Evolutionary conservation across 768 basidiomycete genomes (phyloP).

Genomic region (Ramaria sp.): DNA sequence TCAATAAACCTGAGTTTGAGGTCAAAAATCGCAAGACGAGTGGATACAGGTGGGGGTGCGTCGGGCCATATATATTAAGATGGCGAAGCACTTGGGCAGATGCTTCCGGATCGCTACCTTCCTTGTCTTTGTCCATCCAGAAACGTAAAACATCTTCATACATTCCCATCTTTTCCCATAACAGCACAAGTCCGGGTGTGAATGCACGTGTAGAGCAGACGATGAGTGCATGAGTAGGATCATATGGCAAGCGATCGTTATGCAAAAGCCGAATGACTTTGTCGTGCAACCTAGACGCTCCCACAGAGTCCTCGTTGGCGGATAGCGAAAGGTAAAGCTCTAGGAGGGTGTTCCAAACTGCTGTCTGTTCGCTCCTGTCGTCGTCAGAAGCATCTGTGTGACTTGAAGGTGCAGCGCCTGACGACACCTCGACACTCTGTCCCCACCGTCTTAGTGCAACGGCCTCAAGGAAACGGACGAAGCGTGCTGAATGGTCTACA

Average conservation of each 20-base stretch:
- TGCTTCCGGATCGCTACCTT: slow-evolving; percentile 28
- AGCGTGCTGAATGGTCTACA: slow-evolving; percentile 76
- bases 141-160: slow-evolving; percentile 90
- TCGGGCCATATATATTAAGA: slow-evolving; percentile 63
- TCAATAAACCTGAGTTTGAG: slow-evolving; percentile 61
- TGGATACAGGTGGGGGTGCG: slow-evolving; percentile 69
- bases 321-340: slow-evolving; percentile 78
- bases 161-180: slow-evolving; percentile 95
- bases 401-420: slow-evolving; percentile 7
- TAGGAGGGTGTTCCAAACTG: slow-evolving; percentile 92
- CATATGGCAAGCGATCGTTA: slow-evolving; percentile 56
- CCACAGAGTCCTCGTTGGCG: slow-evolving; percentile 8
- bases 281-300: slow-evolving; percentile 26
- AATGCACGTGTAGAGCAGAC: slow-evolving; percentile 81
- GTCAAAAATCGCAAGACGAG: slow-evolving; percentile 87
- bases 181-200: slow-evolving; percentile 72
- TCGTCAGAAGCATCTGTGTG: slow-evolving; percentile 24
- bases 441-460: slow-evolving; percentile 75
- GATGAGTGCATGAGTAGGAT: slow-evolving; percentile 87
- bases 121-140: slow-evolving; percentile 68
- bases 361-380: slow-evolving; percentile 61
- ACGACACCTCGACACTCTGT: slow-evolving; percentile 42
- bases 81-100: slow-evolving; percentile 57
- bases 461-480: slow-evolving; percentile 80
- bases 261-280: slow-evolving; percentile 70